phyloP scores from a whole-genome alignment of 768 basidiomycete genomes.

The Lactifluus echinatus region DNA sequence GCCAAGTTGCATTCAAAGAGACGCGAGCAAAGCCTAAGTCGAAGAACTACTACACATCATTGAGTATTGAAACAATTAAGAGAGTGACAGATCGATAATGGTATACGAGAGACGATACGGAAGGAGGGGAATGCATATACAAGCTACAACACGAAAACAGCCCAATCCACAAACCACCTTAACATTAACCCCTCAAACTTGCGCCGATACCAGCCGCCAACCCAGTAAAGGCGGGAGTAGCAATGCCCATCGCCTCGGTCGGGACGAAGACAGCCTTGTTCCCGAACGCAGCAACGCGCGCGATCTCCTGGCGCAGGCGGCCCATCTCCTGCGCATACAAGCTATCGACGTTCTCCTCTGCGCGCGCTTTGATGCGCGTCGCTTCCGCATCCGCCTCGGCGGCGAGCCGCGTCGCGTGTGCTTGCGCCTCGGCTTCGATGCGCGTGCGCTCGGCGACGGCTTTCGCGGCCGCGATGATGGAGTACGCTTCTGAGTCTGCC shows the following conservation, averaged over 20 bases:
- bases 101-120: no score
- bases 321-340: slow-evolving; percentile 72
- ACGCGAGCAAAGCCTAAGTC: no score
- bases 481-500: slow-evolving; percentile 71
- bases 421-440: slow-evolving; percentile 70
- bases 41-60: background rate
- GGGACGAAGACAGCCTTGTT: slow-evolving; percentile 62
- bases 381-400: slow-evolving; percentile 72
- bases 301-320: slow-evolving; percentile 55
- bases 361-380: slow-evolving; percentile 51
- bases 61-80: background rate
- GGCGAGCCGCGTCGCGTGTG: slow-evolving; percentile 66
- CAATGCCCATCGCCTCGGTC: slow-evolving; percentile 46
- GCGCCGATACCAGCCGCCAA: slow-evolving; percentile 62
- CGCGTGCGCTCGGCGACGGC: slow-evolving; percentile 56
- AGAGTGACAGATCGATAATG: background rate
- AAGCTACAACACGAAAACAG: background rate
- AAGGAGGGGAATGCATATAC: background rate
- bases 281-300: slow-evolving; percentile 57
- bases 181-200: slow-evolving; percentile 7
- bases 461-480: slow-evolving; percentile 62
- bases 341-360: slow-evolving; percentile 54
- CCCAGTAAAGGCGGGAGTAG: slow-evolving; percentile 54
- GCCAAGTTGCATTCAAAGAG: no score
- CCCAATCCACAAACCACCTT: no score